Evolutionary conservation across 179 eudicot genomes (phyloP).

Genomic region (Heliamphora ciliata): DNA sequence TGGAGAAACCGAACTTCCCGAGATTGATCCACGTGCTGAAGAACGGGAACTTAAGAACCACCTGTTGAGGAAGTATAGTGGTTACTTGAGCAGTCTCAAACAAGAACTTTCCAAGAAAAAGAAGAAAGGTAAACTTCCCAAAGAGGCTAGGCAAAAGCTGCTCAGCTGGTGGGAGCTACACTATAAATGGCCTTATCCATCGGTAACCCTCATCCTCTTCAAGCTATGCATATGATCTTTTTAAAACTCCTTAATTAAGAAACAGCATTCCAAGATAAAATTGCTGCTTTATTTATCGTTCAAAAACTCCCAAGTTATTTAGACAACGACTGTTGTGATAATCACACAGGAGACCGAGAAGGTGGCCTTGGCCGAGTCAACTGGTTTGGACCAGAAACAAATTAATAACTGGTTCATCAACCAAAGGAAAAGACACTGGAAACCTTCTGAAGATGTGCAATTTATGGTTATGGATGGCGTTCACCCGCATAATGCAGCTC

Average conservation of each 20-base stretch:
- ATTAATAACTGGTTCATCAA: slow-evolving; percentile 71
- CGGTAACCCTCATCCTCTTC: slow-evolving; percentile 31
- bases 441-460: slow-evolving; percentile 78
- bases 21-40: slow-evolving; percentile 75
- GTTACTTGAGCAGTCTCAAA: slow-evolving; percentile 67
- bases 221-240: not conserved
- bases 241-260: not conserved
- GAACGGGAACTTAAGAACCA: slow-evolving; percentile 75
- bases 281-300: not conserved
- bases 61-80: slow-evolving; percentile 64
- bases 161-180: slow-evolving; percentile 81
- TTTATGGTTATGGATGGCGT: slow-evolving; percentile 79
- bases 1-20: slow-evolving; percentile 56
- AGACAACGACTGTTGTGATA: not conserved
- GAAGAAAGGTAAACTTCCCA: slow-evolving; percentile 82
- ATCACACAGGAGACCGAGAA: slow-evolving; percentile 62
- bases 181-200: slow-evolving; percentile 91
- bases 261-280: not conserved
- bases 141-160: slow-evolving; percentile 71
- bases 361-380: slow-evolving; percentile 75
- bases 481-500: slow-evolving; percentile 57
- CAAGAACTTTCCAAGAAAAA: slow-evolving; percentile 84
- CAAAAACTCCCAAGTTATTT: not conserved
- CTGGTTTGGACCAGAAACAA: slow-evolving; percentile 74
- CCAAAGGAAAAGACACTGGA: slow-evolving; percentile 79